Evolutionary conservation across 192 early-diverging fungal species (phyloP), one percentile per base, ranked within the genome.

Genomic region (Diversispora epigaea): DNA sequence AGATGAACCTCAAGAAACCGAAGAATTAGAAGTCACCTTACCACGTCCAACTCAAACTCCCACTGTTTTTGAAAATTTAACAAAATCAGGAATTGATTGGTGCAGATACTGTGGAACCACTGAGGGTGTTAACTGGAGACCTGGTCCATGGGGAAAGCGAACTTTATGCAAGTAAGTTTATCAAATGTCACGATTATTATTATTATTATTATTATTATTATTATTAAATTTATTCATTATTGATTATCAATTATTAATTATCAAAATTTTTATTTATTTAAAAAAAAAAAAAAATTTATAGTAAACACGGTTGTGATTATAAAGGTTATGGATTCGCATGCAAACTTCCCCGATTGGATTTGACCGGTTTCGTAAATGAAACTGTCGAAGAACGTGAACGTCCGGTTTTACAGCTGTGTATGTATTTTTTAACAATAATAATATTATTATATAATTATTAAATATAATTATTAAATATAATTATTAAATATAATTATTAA

Each of bases 271-370:
- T 75, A 21, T 41, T 47, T 47, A n/a, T n/a, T n/a, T n/a, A n/a
- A n/a, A n/a, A n/a, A n/a, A n/a, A n/a, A n/a, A n/a, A n/a, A n/a
- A n/a, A 15, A 68, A 15, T 64, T 21, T 50, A 54, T 78, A 88
- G 85, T 81, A 95, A 95, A 83, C 95, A 96, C 79, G 95, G 95
- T 64, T 96, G 95, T 80, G 95, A 95, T 83, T 96, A 94, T 79
- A 95, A 95, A 81, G 95, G 95, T 43, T 96, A 95, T 77, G 95
- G 95, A 14, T 95, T 95, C 78, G 92, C 92, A 0, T 93, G 91
- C 75, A 96, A 94, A 77, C 83, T 92, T 80, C 91, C 92, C 52
- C 89, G 95, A 10, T 85, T 96, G 44, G 91, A 96, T 74, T 85
- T 96, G 72, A 89, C 88, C 41, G 85, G 84, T 70, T 96, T 92